A percentile compares a stretch with the other conserved stretches of the same genome.
These are phyloP conservation scores for Oryza longistaminata DNA, from an alignment of 176 grass and related monocot species.

Conservation along the genomic window DNA sequence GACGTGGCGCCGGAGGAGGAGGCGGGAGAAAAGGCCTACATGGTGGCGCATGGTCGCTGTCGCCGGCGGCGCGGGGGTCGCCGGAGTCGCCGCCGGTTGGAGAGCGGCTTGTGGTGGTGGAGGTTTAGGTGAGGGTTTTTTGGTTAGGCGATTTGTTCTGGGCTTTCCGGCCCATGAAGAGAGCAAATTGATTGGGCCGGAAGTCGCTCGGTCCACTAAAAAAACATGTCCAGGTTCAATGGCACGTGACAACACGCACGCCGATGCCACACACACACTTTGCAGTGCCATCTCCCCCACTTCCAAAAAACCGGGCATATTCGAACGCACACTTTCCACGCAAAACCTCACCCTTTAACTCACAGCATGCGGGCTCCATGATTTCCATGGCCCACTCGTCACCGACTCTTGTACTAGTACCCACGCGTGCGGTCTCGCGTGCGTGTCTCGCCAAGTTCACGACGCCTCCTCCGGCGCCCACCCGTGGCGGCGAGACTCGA, in stretches of 20 bases:
- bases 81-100: neutral
- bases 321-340: neutral
- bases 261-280: neutral
- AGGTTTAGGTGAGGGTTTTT: conserved; percentile 52
- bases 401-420: neutral
- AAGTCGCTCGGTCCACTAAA: neutral
- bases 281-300: neutral
- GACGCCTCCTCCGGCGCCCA: neutral
- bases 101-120: neutral
- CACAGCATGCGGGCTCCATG: neutral
- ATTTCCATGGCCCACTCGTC: neutral
- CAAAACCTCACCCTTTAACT: neutral
- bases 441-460: neutral
- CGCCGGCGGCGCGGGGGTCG: neutral
- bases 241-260: neutral
- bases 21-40: conserved; percentile 32
- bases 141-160: neutral
- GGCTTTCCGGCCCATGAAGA: neutral
- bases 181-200: neutral
- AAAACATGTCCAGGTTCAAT: no score
- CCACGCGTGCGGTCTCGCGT: neutral
- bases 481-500: conserved; percentile 18
- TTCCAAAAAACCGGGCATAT: neutral
- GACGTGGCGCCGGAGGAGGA: conserved; percentile 33
- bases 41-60: conserved; percentile 38